Conservation (phyloP, 2,329 filamentous ascomycete genomes). For the Neofusicoccum kwambonambiense region DNA sequence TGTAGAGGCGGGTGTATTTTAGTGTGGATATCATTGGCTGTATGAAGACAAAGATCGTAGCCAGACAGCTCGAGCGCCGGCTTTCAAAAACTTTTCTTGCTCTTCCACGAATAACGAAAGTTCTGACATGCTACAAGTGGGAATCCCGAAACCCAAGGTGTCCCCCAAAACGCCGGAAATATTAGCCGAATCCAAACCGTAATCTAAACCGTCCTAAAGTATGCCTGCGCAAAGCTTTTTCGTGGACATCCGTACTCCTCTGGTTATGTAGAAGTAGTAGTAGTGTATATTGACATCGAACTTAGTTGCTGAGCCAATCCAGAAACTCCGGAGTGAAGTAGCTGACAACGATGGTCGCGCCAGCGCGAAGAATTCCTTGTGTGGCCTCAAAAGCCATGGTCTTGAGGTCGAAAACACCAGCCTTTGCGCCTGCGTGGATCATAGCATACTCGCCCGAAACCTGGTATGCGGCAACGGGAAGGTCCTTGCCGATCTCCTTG, state of each 20-base stretch:
- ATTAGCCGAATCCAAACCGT: neutral
- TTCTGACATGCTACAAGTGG: neutral
- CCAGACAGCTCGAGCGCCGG: neutral
- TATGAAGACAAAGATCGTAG: neutral
- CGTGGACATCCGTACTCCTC: neutral
- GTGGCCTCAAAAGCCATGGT: constrained; percentile 93
- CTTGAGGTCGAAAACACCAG: constrained; percentile 93
- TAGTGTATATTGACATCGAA: neutral
- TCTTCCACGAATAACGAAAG: neutral
- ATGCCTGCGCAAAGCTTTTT: neutral
- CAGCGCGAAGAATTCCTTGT: constrained; percentile 88
- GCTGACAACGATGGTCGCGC: constrained; percentile 87
- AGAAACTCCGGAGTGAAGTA: constrained; percentile 86
- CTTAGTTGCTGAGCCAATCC: constrained; percentile 55
- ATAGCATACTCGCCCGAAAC: constrained; percentile 97
- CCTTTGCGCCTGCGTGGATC: constrained; percentile 94
- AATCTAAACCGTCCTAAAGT: neutral
- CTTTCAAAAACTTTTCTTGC: neutral
- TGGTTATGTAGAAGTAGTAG: neutral
- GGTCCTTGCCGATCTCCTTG: constrained; percentile 86
- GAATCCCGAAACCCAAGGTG: neutral
- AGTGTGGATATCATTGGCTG: constrained; percentile 9
- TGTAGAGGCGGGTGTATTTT: neutral
- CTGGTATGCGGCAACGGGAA: constrained; percentile 94
- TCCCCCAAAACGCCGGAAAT: neutral